phyloP scores from a whole-genome alignment of 192 early-diverging fungal species.

The Phlyctochytrium arcticum region DNA sequence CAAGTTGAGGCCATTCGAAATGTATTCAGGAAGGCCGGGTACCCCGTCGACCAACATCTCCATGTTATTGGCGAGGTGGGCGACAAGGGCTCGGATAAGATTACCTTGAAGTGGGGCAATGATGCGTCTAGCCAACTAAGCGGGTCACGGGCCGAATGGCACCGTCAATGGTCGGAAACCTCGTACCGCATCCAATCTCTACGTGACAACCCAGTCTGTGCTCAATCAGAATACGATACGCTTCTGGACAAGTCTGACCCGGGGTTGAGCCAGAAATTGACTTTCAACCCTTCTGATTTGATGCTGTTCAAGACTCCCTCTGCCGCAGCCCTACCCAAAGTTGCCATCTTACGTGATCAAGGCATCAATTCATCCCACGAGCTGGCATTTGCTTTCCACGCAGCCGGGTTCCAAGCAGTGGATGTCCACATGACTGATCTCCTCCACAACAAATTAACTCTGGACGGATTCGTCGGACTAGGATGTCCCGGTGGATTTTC shows the following conservation, averaged over 20 bases:
- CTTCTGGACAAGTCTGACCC: slow-evolving; percentile 68
- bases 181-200: slow-evolving; percentile 87
- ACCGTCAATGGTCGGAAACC: slow-evolving; percentile 85
- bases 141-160: slow-evolving; percentile 60
- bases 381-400: slow-evolving; percentile 91
- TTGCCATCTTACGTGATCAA: slow-evolving; percentile 96
- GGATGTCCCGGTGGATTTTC: slow-evolving; percentile 97
- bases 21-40: slow-evolving; percentile 47
- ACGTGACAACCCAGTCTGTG: slow-evolving; percentile 86
- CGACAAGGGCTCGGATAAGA: slow-evolving; percentile 25
- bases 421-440: slow-evolving; percentile 99
- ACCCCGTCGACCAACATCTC: slow-evolving; percentile 46
- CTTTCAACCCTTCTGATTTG: slow-evolving; percentile 68
- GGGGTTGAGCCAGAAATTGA: slow-evolving; percentile 74
- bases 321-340: slow-evolving; percentile 57
- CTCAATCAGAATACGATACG: slow-evolving; percentile 75
- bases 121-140: slow-evolving; percentile 45
- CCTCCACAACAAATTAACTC: slow-evolving; percentile 39
- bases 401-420: slow-evolving; percentile 87
- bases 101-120: slow-evolving; percentile 45
- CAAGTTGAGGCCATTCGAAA: slow-evolving; percentile 52
- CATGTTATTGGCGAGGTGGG: slow-evolving; percentile 60
- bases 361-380: slow-evolving; percentile 95
- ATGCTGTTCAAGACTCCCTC: slow-evolving; percentile 9
- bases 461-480: slow-evolving; percentile 78